Percentiles rank a stretch among this genome's conserved stretches.
phyloP scores from a whole-genome alignment of 140 eudicot genomes.

The Senecio squalidus region DNA sequence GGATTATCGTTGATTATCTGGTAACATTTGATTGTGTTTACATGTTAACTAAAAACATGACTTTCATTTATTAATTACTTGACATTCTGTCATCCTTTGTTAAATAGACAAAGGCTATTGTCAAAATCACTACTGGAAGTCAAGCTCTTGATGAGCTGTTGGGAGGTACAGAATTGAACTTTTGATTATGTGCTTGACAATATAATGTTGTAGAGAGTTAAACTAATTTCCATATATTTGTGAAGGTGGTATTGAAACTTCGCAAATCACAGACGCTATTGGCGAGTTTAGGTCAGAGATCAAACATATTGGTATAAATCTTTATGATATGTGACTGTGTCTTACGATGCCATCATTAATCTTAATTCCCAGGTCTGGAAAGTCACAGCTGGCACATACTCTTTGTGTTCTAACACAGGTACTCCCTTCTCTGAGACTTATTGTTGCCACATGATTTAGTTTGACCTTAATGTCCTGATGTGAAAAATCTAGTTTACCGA shows the following conservation, averaged over 20 bases:
- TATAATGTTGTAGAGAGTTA: background rate
- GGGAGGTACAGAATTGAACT: constrained; percentile 51
- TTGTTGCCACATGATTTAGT: constrained; percentile 2
- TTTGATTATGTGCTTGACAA: background rate
- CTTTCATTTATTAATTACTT: constrained; percentile 11
- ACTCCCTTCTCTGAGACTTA: constrained; percentile 2
- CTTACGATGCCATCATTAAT: background rate
- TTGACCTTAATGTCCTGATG: background rate
- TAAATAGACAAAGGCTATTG: constrained; percentile 74
- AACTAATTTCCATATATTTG: constrained; percentile 10
- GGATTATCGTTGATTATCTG: constrained; percentile 10
- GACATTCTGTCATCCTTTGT: constrained; percentile 15
- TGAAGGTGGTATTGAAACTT: constrained; percentile 88
- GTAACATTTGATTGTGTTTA: constrained; percentile 4
- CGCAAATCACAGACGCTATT: constrained; percentile 88
- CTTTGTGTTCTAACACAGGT: constrained; percentile 94
- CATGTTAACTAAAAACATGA: background rate
- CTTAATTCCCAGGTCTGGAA: constrained; percentile 67
- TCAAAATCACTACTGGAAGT: constrained; percentile 93
- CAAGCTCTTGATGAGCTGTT: constrained; percentile 92
- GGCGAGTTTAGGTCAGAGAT: constrained; percentile 88
- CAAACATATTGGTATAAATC: constrained; percentile 4
- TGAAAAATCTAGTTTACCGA: too few relatives aligned
- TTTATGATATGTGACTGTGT: constrained; percentile 1
- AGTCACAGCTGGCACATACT: constrained; percentile 97